These are phyloP conservation scores for Botrytis cinerea DNA, from an alignment of 2,329 filamentous ascomycete genomes.

Conservation along the genomic window DNA sequence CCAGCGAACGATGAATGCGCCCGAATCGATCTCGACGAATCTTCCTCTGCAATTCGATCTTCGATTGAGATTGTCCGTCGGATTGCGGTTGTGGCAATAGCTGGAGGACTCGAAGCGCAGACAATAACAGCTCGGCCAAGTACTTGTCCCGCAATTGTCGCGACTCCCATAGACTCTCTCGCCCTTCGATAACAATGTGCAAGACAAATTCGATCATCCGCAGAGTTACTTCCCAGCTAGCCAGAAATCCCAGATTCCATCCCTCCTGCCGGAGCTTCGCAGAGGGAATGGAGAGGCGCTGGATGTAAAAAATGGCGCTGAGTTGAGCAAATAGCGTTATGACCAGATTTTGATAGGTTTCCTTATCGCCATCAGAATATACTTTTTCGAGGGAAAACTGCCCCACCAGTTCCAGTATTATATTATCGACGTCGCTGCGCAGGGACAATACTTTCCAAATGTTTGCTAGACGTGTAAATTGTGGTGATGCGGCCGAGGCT, in stretches of 20 bases:
- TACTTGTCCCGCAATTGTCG: constrained; percentile 43
- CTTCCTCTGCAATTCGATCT: constrained; percentile 38
- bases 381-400: constrained; percentile 48
- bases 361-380: constrained; percentile 43
- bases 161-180: constrained; percentile 35
- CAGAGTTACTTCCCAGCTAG: constrained; percentile 46
- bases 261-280: constrained; percentile 42
- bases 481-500: constrained; percentile 42
- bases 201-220: constrained; percentile 46
- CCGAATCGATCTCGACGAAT: constrained; percentile 46
- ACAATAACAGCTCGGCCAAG: constrained; percentile 44
- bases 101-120: constrained; percentile 44
- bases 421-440: constrained; percentile 46
- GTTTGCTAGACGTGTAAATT: constrained; percentile 44
- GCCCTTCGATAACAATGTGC: constrained; percentile 38
- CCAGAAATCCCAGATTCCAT: constrained; percentile 45
- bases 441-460: constrained; percentile 44
- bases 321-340: constrained; percentile 45
- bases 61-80: constrained; percentile 27
- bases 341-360: constrained; percentile 44
- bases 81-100: constrained; percentile 45
- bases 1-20: constrained; percentile 44
- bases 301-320: constrained; percentile 46
- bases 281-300: constrained; percentile 46
- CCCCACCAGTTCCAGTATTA: constrained; percentile 47